Evolutionary conservation across 1,284 basidiomycete genomes (phyloP), one percentile per base, ranked within the genome.

Genomic region (Takashimella koratensis): DNA sequence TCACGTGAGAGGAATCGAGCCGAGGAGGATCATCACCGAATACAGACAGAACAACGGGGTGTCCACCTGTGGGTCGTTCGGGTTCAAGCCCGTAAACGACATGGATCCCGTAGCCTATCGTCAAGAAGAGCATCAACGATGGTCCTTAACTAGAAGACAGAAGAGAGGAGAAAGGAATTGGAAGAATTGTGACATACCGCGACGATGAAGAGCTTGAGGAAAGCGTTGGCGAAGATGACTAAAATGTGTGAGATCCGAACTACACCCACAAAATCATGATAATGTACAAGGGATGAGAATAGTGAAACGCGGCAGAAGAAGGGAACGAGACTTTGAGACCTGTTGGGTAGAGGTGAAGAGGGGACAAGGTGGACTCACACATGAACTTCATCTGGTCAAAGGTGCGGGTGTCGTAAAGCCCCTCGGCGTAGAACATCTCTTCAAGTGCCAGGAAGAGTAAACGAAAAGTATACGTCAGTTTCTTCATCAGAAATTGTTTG

Each of bases 161-260:
- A 1, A n/a, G n/a, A n/a, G n/a, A n/a, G n/a, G n/a, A n/a, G n/a
- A n/a, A n/a, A n/a, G n/a, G n/a, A n/a, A n/a, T n/a, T n/a, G n/a
- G n/a, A n/a, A n/a, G n/a, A n/a, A n/a, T n/a, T n/a, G n/a, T 16
- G 21, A 58, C 60, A 49, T 45, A 64, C 65, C 10, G 55, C 60
- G 21, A 57, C 59, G 46, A 69, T 69, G 55, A 67, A 67, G 27
- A 69, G 51, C 50, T 69, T 69, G 44, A 69, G 53, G 49, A 66
- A 65, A 1, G 61, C 64, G 43, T 66, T 67, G n/a, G 64, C 64
- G 19, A 20, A n/a, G 40, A 42, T 23, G 45, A 47, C 30, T 36
- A 23, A 41, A 41, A 30, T 21, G 27, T 26, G 4, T n/a, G 30
- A 11, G 19, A 43, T 20, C 21, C 4, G 20, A 27, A 27, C 4